phyloP scores from a whole-genome alignment of 1,284 basidiomycete species.

The Ceratobasidium sp. region DNA sequence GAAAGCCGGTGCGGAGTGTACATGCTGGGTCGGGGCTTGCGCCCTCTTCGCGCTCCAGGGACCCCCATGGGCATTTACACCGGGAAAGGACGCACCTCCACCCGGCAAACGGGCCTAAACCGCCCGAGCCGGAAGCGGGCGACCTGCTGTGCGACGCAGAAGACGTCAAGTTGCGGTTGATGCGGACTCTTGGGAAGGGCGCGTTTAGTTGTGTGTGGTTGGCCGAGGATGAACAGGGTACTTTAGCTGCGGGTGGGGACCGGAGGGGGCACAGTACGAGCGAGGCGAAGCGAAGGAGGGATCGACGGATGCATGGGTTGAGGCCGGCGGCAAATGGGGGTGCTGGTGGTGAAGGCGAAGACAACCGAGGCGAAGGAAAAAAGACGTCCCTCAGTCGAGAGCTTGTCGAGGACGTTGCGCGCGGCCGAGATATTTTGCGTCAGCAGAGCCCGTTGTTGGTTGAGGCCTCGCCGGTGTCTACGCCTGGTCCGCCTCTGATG shows the following conservation, averaged over 20 bases:
- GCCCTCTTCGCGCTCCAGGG: background rate
- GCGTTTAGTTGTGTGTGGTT: conserved; percentile 84
- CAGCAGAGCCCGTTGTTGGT: conserved; percentile 35
- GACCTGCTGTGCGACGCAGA: conserved; percentile 12
- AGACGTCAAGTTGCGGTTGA: conserved; percentile 54
- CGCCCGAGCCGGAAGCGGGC: conserved; percentile 4
- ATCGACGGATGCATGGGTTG: conserved; percentile 47
- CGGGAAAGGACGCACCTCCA: conserved; percentile 27
- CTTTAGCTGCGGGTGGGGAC: conserved; percentile 47
- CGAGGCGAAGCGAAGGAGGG: conserved; percentile 48
- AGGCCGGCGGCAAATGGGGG: conserved; percentile 45
- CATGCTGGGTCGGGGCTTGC: conserved; percentile 4
- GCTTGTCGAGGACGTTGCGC: conserved; percentile 7
- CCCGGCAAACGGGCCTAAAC: background rate
- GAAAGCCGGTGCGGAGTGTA: conserved; percentile 15
- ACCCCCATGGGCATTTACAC: conserved; percentile 2
- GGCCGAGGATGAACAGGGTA: conserved; percentile 63
- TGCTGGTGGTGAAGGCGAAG: conserved; percentile 16
- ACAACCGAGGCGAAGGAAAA: background rate
- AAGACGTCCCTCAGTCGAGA: conserved; percentile 47
- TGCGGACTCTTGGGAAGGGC: conserved; percentile 72
- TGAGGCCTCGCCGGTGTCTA: conserved; percentile 25
- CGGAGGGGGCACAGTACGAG: conserved; percentile 49
- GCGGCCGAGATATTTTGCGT: background rate
- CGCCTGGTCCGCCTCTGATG: background rate